Conservation (phyloP, 495 filamentous ascomycete species). For the Podospora australis region DNA sequence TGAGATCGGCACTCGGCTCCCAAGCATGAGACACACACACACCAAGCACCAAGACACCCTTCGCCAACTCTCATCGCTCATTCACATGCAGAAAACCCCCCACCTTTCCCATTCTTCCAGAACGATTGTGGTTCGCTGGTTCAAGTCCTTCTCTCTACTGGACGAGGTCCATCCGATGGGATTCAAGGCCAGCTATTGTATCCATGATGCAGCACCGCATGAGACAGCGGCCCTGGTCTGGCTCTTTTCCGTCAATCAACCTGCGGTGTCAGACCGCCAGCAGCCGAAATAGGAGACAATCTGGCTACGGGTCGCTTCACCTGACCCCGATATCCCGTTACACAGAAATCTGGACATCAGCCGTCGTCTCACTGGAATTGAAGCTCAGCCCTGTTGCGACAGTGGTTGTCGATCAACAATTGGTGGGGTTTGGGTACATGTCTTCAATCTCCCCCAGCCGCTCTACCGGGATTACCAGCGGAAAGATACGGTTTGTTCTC, state of each 20-base stretch:
- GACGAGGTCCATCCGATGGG: too few species aligned
- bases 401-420: too few species aligned
- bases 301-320: background rate
- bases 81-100: too few species aligned
- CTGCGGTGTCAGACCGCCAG: constrained; percentile 8
- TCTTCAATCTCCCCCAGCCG: background rate
- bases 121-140: too few species aligned
- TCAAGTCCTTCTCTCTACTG: too few species aligned
- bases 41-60: background rate
- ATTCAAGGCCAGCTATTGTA: too few species aligned
- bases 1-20: constrained; percentile 18
- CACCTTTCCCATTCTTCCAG: too few species aligned
- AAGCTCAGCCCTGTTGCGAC: too few species aligned
- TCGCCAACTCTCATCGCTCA: too few species aligned
- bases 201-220: too few species aligned
- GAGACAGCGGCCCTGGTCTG: background rate
- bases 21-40: background rate
- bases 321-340: constrained; percentile 2
- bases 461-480: background rate
- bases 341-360: background rate
- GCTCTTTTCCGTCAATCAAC: background rate
- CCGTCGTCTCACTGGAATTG: background rate
- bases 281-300: background rate
- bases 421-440: too few species aligned
- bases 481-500: constrained; percentile 4